Base-by-base conservation (phyloP, 352 stramenopile species). In the Globisporangium sylvaticum region DNA sequence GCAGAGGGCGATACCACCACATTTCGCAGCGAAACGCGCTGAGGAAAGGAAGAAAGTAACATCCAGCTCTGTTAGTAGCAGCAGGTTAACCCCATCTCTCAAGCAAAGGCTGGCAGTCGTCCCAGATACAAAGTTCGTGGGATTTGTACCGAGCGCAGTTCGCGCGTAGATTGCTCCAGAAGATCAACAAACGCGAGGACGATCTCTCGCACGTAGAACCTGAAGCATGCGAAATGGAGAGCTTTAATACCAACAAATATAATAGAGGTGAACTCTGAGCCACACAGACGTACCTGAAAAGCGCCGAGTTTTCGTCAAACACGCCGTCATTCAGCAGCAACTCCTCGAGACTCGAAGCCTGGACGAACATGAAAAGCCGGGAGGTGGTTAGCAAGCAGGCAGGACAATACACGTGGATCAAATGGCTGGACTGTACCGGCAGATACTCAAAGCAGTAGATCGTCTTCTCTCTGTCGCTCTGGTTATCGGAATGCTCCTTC, bases 131-230 rank as follows among this genome's bases (percentile, higher is more conserved):
- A n/a, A 14, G 1, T 48, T 9, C 5, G 39, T 48, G 15, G 39
- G 15, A 14, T 46, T 29, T 10, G 8, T 65, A 65, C 60, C 46
- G 60, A 65, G n/a, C 46, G 58, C 53, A 74, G 55, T 20, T 14
- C 57, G 39, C 75, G 67, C 1, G 73, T 79, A 1, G 59, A 75
- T 54, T 79, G 73, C 31, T 79, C 73, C 8, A 70, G 39, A 14
- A 79, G 70, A 46, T 79, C 73, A 14, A 72, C 9, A 50, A 79
- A 63, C 24, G 66, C 73, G 34, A 74, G 61, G 4, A 70, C 84
- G 46, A 65, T 27, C 46, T 65, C 31, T 24, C 60, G 60, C 29
- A 42, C 32, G 46, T 65, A 65, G n/a, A 65, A 58, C n/a, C 60
- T 64, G 22, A 8, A 22, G 3, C 37, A 15, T 44, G 12, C 31